A percentile compares a stretch with the other conserved stretches of the same genome.
phyloP scores from a whole-genome alignment of 768 basidiomycete genomes.

The Boletus rufocinnamomeus region DNA sequence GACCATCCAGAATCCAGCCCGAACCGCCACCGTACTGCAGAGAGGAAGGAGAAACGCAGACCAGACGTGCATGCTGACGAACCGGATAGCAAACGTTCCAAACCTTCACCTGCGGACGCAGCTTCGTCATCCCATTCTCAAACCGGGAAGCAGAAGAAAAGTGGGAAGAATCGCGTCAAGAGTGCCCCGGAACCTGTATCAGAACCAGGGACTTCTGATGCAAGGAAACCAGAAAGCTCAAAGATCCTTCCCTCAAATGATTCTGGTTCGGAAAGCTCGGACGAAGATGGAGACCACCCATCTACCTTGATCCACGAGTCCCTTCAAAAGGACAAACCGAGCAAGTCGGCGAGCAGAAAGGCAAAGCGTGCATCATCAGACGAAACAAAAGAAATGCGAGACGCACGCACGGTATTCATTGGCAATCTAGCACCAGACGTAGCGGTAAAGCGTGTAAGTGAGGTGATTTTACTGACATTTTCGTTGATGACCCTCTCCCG shows the following conservation, averaged over 20 bases:
- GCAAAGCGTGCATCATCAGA: slow-evolving; percentile 58
- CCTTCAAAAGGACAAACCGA: slow-evolving; percentile 34
- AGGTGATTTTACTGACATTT: background rate
- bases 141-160: slow-evolving; percentile 17
- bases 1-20: slow-evolving; percentile 6
- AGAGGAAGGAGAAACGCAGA: slow-evolving; percentile 19
- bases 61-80: slow-evolving; percentile 16
- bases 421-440: slow-evolving; percentile 84
- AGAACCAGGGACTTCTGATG: background rate
- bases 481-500: slow-evolving; percentile 3
- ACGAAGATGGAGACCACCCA: slow-evolving; percentile 36
- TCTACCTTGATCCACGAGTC: slow-evolving; percentile 67
- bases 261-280: slow-evolving; percentile 34
- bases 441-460: slow-evolving; percentile 70
- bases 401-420: slow-evolving; percentile 87
- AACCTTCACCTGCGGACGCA: slow-evolving; percentile 7
- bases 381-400: slow-evolving; percentile 73
- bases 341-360: slow-evolving; percentile 33
- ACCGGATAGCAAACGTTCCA: slow-evolving; percentile 22
- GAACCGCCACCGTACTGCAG: background rate
- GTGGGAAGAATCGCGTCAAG: slow-evolving; percentile 8
- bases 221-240: background rate
- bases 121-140: slow-evolving; percentile 25
- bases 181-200: background rate
- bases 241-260: slow-evolving; percentile 18